phyloP scores from a whole-genome alignment of 1,284 basidiomycete genomes.

The Ustilago nuda region DNA sequence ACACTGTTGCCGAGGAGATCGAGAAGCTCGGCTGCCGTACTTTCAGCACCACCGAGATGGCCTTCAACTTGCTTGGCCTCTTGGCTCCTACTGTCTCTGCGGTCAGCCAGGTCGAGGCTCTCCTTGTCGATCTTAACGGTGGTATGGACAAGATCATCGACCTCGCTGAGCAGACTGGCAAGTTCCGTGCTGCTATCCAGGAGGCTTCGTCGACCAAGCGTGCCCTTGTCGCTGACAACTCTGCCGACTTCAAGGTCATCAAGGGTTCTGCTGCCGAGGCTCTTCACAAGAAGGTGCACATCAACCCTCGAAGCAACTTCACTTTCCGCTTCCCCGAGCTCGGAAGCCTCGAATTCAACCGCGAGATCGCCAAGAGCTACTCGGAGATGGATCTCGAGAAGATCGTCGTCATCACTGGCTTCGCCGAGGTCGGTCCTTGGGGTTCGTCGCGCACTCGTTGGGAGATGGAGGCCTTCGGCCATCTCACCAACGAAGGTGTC shows the following conservation, averaged over 20 bases:
- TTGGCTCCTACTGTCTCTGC: conserved; percentile 99
- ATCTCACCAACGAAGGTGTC: conserved; percentile 82
- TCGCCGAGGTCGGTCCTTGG: conserved; percentile 98
- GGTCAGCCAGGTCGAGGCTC: conserved; percentile 99
- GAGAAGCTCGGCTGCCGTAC: conserved; percentile 94
- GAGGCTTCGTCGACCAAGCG: conserved; percentile 89
- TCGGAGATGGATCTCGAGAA: conserved; percentile 86
- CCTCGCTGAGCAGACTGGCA: conserved; percentile 58
- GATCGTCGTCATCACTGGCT: conserved; percentile 94
- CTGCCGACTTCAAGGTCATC: conserved; percentile 90
- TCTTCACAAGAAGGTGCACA: conserved; percentile 89
- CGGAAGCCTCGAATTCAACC: conserved; percentile 73
- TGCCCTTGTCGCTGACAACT: conserved; percentile 91
- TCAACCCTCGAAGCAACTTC: conserved; percentile 97
- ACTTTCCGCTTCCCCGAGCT: conserved; percentile 90
- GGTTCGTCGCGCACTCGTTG: conserved; percentile 97
- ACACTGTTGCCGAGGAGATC: conserved; percentile 92
- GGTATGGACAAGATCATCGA: conserved; percentile 71
- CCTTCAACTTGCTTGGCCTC: conserved; percentile 95
- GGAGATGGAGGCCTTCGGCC: conserved; percentile 74
- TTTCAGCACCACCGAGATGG: conserved; percentile 99
- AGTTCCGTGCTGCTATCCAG: conserved; percentile 81
- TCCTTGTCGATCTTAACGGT: conserved; percentile 92
- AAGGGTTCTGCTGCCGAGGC: conserved; percentile 93
- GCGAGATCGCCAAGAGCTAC: conserved; percentile 74